Conservation (phyloP, 345 rosid species). For the Gossypium raimondii region DNA sequence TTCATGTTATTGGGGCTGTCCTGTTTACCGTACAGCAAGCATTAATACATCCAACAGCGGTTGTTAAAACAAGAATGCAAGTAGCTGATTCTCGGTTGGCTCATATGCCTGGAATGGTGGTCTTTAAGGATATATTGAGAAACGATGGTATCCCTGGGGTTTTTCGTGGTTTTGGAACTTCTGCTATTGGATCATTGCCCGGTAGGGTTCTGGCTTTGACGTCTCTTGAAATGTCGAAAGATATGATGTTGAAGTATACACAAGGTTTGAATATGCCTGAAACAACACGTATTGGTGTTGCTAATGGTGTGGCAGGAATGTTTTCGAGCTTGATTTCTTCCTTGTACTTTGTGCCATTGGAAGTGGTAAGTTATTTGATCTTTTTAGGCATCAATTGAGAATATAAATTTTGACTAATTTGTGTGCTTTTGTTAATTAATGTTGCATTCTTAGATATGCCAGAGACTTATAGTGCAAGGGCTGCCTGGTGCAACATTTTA, state of each 20-base stretch:
- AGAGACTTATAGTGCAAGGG: constrained; percentile 65
- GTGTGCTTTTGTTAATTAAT: background rate
- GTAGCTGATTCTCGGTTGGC: constrained; percentile 45
- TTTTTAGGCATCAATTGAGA: background rate
- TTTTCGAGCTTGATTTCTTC: constrained; percentile 55
- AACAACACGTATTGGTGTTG: constrained; percentile 50
- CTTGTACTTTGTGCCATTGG: constrained; percentile 56
- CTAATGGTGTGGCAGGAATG: constrained; percentile 68
- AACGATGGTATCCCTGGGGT: constrained; percentile 44
- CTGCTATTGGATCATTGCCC: constrained; percentile 56
- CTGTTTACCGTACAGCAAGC: constrained; percentile 57
- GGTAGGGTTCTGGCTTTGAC: constrained; percentile 56
- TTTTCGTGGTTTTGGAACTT: constrained; percentile 60
- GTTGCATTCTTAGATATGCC: constrained; percentile 39
- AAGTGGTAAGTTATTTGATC: constrained; percentile 44
- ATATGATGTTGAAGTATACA: constrained; percentile 42
- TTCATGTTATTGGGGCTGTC: constrained; percentile 51
- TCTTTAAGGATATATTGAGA: constrained; percentile 37
- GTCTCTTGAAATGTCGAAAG: constrained; percentile 58
- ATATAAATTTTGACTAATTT: background rate
- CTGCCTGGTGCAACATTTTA: constrained; percentile 46
- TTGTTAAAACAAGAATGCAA: constrained; percentile 65
- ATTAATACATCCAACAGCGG: constrained; percentile 50
- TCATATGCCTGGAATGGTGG: constrained; percentile 31
- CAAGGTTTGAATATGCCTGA: constrained; percentile 41